Evolutionary conservation across 129 eudicot species (phyloP).

Genomic region (Flaveria trinervia): DNA sequence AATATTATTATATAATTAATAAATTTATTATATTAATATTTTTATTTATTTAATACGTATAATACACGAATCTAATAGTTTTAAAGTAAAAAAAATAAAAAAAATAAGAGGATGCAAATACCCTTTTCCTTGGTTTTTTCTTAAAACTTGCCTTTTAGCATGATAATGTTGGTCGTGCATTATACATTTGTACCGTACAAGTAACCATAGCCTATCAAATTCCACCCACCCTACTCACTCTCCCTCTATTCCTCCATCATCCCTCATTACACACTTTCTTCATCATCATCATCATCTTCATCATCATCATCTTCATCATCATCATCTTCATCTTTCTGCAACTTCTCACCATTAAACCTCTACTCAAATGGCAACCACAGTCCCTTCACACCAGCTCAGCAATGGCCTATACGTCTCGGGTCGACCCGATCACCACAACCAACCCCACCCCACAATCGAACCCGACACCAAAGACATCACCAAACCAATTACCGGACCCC

Average conservation of each 20-base stretch:
- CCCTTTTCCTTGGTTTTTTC: too few species aligned
- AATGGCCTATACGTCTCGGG: constrained; percentile 93
- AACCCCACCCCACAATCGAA: constrained; percentile 37
- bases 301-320: not conserved
- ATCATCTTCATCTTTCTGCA: not conserved
- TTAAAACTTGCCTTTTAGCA: too few species aligned
- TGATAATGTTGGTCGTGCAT: not conserved
- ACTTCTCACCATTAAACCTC: not conserved
- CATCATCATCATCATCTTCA: too few species aligned
- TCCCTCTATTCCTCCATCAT: not conserved
- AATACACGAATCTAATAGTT: too few species aligned
- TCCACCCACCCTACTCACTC: not conserved
- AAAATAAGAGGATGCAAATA: too few species aligned
- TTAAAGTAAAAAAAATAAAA: too few species aligned
- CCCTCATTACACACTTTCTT: not conserved
- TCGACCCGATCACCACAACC: constrained; percentile 71
- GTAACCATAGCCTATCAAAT: not conserved
- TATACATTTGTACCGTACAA: constrained; percentile 27
- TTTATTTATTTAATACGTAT: too few species aligned
- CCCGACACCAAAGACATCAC: constrained; percentile 83
- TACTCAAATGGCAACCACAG: constrained; percentile 51
- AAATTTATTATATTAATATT: too few species aligned
- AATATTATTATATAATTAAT: too few species aligned
- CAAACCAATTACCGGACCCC: constrained; percentile 24
- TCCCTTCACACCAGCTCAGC: constrained; percentile 95